Conservation (phyloP, 2,329 filamentous ascomycete genomes). For the Westerdykella aurantiaca region DNA sequence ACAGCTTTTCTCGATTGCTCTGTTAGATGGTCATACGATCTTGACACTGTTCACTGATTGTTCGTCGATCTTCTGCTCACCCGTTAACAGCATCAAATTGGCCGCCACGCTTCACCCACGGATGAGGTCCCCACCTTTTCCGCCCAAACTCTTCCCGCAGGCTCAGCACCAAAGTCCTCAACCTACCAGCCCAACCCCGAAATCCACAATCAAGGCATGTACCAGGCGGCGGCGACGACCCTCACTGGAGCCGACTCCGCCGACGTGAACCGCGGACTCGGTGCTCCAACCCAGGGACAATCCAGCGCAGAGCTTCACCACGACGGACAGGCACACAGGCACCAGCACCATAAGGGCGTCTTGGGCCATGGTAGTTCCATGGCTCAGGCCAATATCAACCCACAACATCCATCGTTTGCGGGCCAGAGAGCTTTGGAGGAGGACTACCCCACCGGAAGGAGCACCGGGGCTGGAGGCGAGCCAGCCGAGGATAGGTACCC, state of each 20-base stretch:
- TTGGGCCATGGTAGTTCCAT: constrained; percentile 32
- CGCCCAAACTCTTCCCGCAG: constrained; percentile 55
- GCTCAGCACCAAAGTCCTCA: constrained; percentile 53
- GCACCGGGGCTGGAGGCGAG: constrained; percentile 27
- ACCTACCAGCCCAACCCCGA: constrained; percentile 45
- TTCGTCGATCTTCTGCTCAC: constrained; percentile 9
- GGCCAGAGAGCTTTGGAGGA: constrained; percentile 36
- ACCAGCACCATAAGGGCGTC: constrained; percentile 39
- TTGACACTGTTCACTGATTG: not conserved
- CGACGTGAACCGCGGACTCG: constrained; percentile 50
- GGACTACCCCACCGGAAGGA: constrained; percentile 30
- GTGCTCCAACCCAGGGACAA: constrained; percentile 48
- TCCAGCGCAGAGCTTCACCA: constrained; percentile 45
- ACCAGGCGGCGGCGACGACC: constrained; percentile 43
- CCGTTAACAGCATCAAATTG: constrained; percentile 54
- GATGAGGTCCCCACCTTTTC: constrained; percentile 59
- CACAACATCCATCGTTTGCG: constrained; percentile 30
- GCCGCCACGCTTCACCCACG: constrained; percentile 54
- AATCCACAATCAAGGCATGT: constrained; percentile 39
- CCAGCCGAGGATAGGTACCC: constrained; percentile 35
- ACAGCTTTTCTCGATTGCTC: not conserved
- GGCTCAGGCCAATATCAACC: constrained; percentile 17
- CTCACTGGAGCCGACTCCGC: constrained; percentile 49
- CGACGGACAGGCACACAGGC: constrained; percentile 40
- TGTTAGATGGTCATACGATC: not conserved